Evolutionary conservation across 2,329 filamentous ascomycete genomes (phyloP), one percentile per base, ranked within the genome.

Genomic region (Sarocladiaceae sp.): DNA sequence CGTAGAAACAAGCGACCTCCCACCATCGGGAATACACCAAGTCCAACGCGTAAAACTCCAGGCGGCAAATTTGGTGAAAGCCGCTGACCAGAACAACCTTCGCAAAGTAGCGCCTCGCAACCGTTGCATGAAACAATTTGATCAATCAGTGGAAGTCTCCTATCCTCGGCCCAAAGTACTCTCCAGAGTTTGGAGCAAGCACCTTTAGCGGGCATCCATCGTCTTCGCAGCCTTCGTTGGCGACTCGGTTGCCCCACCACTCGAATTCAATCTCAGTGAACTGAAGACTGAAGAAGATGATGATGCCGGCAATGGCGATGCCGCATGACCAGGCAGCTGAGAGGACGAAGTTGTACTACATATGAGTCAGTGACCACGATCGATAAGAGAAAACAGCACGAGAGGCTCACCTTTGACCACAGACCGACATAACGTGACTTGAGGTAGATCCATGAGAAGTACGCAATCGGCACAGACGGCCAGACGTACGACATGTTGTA

Each of bases 201-300:
- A 51, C 55, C 47, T 62, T 58, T 41, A 65, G 55, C 10, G 58
- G 58, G 48, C 69, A 72, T 3, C 65, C 58, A 13, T 55, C 51
- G 45, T 60, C 64, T 51, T 73, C 69, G 32, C 68, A 70, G 23
- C 69, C 69, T 43, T 61, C 50, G 13, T 61, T 58, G 3, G 64
- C 58, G 6, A 67, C 59, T 15, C 51, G 57, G 51, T 74, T 74
- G 26, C 72, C 72, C 71, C 71, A 74, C 72, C 72, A 75, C 7
- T 65, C 50, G 34, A 74, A 53, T 19, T 64, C 54, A 3, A 64
- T 57, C 4, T 61, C 61, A n/a, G 63, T 62, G 50, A 66, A 71
- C 50, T 73, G 66, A 13, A 76, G 56, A 12, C 66, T 62, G 51
- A 77, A 78, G 63, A 77, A 74, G 49, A 77, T 73, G 51, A 77